Evolutionary conservation across 805 yeast genomes (phyloP).

Genomic region (Zygosaccharomyces siamensis): DNA sequence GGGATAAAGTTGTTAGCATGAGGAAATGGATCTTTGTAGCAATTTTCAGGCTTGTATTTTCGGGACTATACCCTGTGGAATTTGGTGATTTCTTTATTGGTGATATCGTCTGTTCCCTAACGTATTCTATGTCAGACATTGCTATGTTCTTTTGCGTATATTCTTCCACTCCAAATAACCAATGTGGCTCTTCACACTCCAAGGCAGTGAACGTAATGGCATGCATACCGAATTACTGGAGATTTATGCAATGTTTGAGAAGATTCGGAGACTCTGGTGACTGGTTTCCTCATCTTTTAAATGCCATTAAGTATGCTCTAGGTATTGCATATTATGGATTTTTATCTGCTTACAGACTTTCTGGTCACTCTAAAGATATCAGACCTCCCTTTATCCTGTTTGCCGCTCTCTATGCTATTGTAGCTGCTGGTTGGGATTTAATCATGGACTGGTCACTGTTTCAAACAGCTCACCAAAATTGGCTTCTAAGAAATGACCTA

Average conservation of each 20-base stretch:
- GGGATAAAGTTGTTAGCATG: constrained; percentile 43
- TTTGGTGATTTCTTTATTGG: constrained; percentile 92
- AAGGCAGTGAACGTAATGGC: constrained; percentile 77
- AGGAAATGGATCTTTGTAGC: constrained; percentile 76
- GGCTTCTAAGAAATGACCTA: constrained; percentile 64
- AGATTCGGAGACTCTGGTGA: constrained; percentile 92
- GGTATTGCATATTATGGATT: constrained; percentile 65
- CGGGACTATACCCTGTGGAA: constrained; percentile 93
- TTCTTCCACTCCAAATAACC: constrained; percentile 43
- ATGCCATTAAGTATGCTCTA: constrained; percentile 69
- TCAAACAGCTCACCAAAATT: constrained; percentile 56
- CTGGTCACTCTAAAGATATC: constrained; percentile 30
- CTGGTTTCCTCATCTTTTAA: constrained; percentile 93
- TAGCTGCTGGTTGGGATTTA: constrained; percentile 79
- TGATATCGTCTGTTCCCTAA: constrained; percentile 82
- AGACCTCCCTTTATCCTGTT: constrained; percentile 63
- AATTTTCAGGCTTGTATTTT: constrained; percentile 62
- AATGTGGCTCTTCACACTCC: constrained; percentile 77
- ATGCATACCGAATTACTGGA: constrained; percentile 83
- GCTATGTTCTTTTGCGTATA: constrained; percentile 84
- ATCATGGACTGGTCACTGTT: constrained; percentile 94
- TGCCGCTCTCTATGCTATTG: constrained; percentile 68
- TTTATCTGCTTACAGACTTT: constrained; percentile 67
- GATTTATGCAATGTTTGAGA: constrained; percentile 83
- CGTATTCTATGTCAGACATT: constrained; percentile 81